phyloP scores from a whole-genome alignment of 345 rosid species.

The Rhodomyrtus tomentosa region DNA sequence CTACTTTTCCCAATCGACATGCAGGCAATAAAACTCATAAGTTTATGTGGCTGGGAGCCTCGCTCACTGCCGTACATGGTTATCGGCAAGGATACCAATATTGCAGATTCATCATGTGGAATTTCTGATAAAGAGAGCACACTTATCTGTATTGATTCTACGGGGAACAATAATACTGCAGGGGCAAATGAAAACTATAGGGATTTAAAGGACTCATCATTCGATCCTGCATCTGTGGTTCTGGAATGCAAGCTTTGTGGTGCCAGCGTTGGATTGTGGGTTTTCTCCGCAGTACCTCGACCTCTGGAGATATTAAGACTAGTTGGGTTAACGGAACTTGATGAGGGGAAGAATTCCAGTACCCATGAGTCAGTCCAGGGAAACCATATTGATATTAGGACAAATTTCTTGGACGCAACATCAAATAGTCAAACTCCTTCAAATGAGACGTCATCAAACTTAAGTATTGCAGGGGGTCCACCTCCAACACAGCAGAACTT shows the following conservation, averaged over 20 bases:
- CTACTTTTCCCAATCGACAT: slow-evolving; percentile 4
- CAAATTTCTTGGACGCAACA: slow-evolving; percentile 1
- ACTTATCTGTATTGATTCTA: neutral
- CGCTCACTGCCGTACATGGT: slow-evolving; percentile 68
- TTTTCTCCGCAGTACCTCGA: slow-evolving; percentile 42
- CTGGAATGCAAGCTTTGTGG: slow-evolving; percentile 93
- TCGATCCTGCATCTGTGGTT: slow-evolving; percentile 72
- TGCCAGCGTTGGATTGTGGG: slow-evolving; percentile 92
- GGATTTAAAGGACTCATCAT: slow-evolving; percentile 17
- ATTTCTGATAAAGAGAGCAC: neutral
- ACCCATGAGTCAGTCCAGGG: slow-evolving; percentile 11
- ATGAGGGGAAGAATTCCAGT: slow-evolving; percentile 15
- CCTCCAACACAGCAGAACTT: slow-evolving; percentile 78
- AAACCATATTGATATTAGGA: slow-evolving; percentile 5
- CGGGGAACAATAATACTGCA: neutral
- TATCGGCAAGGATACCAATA: slow-evolving; percentile 1
- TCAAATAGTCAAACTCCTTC: slow-evolving; percentile 8
- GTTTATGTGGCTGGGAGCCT: slow-evolving; percentile 97
- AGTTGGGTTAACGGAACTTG: slow-evolving; percentile 45
- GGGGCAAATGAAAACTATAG: slow-evolving; percentile 19
- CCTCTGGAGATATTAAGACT: slow-evolving; percentile 76
- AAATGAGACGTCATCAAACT: slow-evolving; percentile 21
- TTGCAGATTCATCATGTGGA: neutral
- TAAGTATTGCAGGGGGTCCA: slow-evolving; percentile 92
- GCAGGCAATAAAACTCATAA: slow-evolving; percentile 72